phyloP scores from a whole-genome alignment of 2,329 filamentous ascomycete genomes.

The Curvularia sp. region DNA sequence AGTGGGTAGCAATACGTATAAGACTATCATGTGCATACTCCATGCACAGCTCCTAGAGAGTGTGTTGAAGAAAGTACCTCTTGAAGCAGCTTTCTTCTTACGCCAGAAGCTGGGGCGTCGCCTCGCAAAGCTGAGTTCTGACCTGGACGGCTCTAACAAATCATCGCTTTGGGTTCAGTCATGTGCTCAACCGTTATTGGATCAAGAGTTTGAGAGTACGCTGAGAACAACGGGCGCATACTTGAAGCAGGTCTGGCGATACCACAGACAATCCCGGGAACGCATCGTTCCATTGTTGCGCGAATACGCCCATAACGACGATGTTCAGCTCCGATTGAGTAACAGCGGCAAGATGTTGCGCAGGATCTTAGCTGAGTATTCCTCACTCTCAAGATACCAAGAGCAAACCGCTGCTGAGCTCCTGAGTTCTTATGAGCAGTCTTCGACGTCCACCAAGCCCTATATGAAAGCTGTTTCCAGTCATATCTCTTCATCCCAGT shows the following conservation, averaged over 20 bases:
- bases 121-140: constrained; percentile 64
- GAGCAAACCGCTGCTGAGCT: constrained; percentile 17
- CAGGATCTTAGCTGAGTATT: constrained; percentile 5
- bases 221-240: constrained; percentile 23
- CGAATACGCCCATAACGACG: constrained; percentile 35
- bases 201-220: constrained; percentile 20
- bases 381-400: background rate
- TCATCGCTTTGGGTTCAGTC: background rate
- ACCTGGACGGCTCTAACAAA: constrained; percentile 26
- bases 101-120: constrained; percentile 64
- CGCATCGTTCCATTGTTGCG: constrained; percentile 57
- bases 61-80: constrained; percentile 30
- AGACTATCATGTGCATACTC: constrained; percentile 62
- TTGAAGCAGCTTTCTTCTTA: constrained; percentile 53
- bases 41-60: constrained; percentile 59
- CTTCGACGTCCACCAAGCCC: constrained; percentile 22
- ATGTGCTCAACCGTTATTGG: constrained; percentile 8
- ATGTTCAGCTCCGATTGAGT: constrained; percentile 30
- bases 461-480: constrained; percentile 18
- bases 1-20: constrained; percentile 62
- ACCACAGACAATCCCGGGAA: constrained; percentile 28
- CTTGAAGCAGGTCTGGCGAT: constrained; percentile 34
- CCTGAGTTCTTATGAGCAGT: constrained; percentile 25
- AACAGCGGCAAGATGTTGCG: constrained; percentile 27
- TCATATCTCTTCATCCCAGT: constrained; percentile 22